Evolutionary conservation across 768 basidiomycete species (phyloP), one percentile per base, ranked within the genome.

Genomic region (Leccinum obscurum): DNA sequence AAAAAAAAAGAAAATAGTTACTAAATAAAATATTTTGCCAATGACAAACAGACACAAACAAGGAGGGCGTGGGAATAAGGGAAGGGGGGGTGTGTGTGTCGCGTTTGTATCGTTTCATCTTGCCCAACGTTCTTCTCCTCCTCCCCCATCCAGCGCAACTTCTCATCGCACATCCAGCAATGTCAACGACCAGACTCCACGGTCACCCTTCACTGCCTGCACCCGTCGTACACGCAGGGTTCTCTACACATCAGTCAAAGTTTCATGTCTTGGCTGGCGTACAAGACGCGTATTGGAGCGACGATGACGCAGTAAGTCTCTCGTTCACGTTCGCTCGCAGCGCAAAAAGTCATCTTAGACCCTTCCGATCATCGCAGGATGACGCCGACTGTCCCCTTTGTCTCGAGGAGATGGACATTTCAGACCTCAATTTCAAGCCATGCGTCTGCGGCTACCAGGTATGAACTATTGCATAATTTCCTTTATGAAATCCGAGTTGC

Each of bases 401-500:
- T 78, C 86, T 98, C 49, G 96, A 98, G 72, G 95, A 97, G 79
- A 94, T 99, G 90, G 97, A 98, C 78, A 86, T 98, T 66, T 94
- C 94, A 54, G 97, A 99, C 84, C 85, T 98, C 75, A 96, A 96
- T 80, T 99, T 99, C 80, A 96, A 95, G 80, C 97, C 97, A 28
- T 99, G 97, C 77, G 87, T 95, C 55, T 99, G 97, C 77, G 97
- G 97, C 62, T 97, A 98, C 78, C 97, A 98, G 85, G 97, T 91
- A 64, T 56, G 67, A 55, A 54, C 55, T 22, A 55, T 64, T 17
- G 54, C 64, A 57, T 66, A 56, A 61, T 46, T 13, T 22, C 35
- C 5, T 26, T 65, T 59, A 69, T 66, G 61, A 68, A 62, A 63
- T 44, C 44, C 8, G 30, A 54, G 57, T 49, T 58, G 65, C 48